Base-by-base conservation (phyloP, 2,329 filamentous ascomycete species). In the Pseudonectria buxi region DNA sequence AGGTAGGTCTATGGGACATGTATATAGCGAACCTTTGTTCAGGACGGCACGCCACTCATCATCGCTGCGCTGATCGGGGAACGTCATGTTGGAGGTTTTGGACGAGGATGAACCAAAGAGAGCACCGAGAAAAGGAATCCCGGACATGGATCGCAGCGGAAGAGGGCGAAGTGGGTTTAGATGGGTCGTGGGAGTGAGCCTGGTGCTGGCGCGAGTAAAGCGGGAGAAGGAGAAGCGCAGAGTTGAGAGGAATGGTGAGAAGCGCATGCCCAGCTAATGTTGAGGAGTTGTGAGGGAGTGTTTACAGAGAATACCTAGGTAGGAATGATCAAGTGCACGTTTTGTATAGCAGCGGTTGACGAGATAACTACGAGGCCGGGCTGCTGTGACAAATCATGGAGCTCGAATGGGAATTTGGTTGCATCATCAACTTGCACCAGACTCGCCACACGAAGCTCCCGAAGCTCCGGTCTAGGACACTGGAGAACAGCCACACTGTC, bases 21-120 rank as follows among this genome's bases (percentile, higher is more conserved):
- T 27, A 27, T 4, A 9, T 22, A 18, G 45, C 61, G 47, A 59
- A 70, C 67, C 62, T 51, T 67, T 67, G 48, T 71, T 88, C 35
- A 98, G 68, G 39, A 95, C 76, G 7, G 90, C 85, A 47, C 80
- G 83, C 92, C 92, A 98, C 66, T 96, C 88, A 37, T 86, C 77
- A 14, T 88, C 74, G 26, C 69, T 76, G 62, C 88, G 86, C 59
- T 92, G 67, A 34, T 92, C 77, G n/a, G 92, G 86, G 52, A 83
- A 89, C 28, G 78, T 74, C 71, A 83, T 86, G 35, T 74, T 74
- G 44, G 64, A 68, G 33, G 69, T 68, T 37, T 68, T 63, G 26
- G 69, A 66, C 15, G 71, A 67, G 28, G 74, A 80, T 36, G 79
- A 74, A 39, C 74, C 72, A 54, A 95, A 94, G 2, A 95, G 66